Evolutionary conservation across 768 basidiomycete species (phyloP).

Genomic region (Mycena pura): DNA sequence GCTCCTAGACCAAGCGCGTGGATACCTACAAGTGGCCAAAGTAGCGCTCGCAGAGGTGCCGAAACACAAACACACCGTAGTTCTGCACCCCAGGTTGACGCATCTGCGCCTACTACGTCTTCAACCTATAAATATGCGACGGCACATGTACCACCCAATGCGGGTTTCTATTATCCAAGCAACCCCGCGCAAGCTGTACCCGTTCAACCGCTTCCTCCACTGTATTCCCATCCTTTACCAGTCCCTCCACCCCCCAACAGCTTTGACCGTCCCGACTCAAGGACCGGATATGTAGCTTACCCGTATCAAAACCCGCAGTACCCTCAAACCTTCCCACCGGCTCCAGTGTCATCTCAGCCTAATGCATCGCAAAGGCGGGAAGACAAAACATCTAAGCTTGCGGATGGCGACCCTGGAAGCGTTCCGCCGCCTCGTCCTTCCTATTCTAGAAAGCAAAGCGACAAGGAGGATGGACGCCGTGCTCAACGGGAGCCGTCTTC

Average conservation of each 20-base stretch:
- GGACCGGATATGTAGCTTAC: slow-evolving; percentile 12
- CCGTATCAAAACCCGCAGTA: slow-evolving; percentile 15
- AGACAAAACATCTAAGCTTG: slow-evolving; percentile 1
- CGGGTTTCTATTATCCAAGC: slow-evolving; percentile 15
- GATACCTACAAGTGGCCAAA: not conserved
- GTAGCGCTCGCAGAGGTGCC: not conserved
- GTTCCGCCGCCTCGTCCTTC: slow-evolving; percentile 4
- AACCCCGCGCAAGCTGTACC: slow-evolving; percentile 5
- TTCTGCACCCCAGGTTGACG: slow-evolving; percentile 10
- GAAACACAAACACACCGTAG: slow-evolving; percentile 11
- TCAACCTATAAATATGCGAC: slow-evolving; percentile 23
- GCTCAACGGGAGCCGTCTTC: slow-evolving; percentile 1
- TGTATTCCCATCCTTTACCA: slow-evolving; percentile 4
- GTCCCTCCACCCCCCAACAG: not conserved
- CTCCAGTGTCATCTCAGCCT: slow-evolving; percentile 7
- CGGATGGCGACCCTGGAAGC: not conserved
- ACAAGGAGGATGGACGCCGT: not conserved
- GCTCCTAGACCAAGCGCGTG: slow-evolving; percentile 4
- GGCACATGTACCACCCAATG: slow-evolving; percentile 2
- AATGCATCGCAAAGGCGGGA: slow-evolving; percentile 6
- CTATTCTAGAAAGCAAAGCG: slow-evolving; percentile 2
- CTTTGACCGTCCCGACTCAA: slow-evolving; percentile 12
- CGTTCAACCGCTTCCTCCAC: slow-evolving; percentile 2
- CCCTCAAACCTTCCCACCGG: slow-evolving; percentile 4
- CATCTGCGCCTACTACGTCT: slow-evolving; percentile 12